Base-by-base conservation (phyloP, 1,284 basidiomycete genomes). In the Cutaneotrichosporon curvatum region DNA sequence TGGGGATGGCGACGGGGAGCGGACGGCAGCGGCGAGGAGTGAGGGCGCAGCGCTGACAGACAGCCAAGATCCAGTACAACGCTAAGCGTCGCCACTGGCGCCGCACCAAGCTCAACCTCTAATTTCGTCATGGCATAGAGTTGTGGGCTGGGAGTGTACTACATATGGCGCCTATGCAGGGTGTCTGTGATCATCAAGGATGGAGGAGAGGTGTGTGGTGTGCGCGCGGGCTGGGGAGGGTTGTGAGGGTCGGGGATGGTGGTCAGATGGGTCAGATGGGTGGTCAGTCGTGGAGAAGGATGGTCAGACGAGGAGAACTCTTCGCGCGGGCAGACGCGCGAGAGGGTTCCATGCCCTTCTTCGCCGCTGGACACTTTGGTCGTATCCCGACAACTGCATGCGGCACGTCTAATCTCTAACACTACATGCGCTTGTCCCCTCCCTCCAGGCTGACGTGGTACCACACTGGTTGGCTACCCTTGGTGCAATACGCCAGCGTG, bases 61-160 rank as follows among this genome's bases (percentile, higher is more conserved):
- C 52, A 48, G 54, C 55, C 56, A 65, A 60, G 57, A 59, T 53
- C 52, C 61, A 81, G 85, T 91, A 90, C 75, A 92, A 92, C 76
- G 86, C 88, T 62, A 92, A 92, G 78, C 81, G 87, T 60, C 83
- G 87, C 72, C 87, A 91, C 79, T 92, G 88, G 88, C 81, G 88
- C 71, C 84, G 88, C 75, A 91, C 87, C 56, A 91, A 91, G 78
- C 81, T 91, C 76, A 90, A 90, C 79, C 83, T 91, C 74, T 91
- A 83, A 80, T 58, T 63, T 34, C 11, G 32, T 34, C 15, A 28
- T 28, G 25, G 25, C 25, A 28, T 28, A 28, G 25, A 28, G 25
- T 7, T 28, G 12, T 28, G 25, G 25, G 25, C 25, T 28, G 25
- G 25, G 25, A 28, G 25, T 28, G 25, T 28, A 28, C 25, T 28